Evolutionary conservation across 495 filamentous ascomycete genomes (phyloP).

Genomic region (Darksidea phi): DNA sequence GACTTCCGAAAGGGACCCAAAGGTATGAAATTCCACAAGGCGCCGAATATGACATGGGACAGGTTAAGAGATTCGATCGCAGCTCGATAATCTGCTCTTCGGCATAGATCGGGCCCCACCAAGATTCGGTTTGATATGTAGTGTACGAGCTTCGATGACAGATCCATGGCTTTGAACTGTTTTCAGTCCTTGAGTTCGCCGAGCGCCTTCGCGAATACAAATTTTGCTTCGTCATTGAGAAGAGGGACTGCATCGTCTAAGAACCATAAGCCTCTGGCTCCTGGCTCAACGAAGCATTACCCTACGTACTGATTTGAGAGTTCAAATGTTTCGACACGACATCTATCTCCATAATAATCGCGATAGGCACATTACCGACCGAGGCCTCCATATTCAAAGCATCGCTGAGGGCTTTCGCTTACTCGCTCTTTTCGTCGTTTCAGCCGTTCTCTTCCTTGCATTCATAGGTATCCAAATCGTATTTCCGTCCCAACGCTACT

Average conservation of each 20-base stretch:
- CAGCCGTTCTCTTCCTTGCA: not conserved
- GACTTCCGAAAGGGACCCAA: constrained; percentile 9
- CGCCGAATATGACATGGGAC: constrained; percentile 13
- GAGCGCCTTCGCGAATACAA: constrained; percentile 8
- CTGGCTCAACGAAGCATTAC: not conserved
- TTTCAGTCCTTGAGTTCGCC: constrained; percentile 7
- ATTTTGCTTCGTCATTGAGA: constrained; percentile 6
- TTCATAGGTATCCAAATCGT: constrained; percentile 5
- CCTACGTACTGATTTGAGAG: constrained; percentile 3
- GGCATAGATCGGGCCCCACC: constrained; percentile 11
- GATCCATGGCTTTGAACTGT: constrained; percentile 1
- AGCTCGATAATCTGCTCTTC: constrained; percentile 4
- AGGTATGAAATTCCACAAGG: constrained; percentile 11
- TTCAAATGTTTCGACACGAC: constrained; percentile 13
- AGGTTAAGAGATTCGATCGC: constrained; percentile 10
- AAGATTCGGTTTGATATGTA: constrained; percentile 19
- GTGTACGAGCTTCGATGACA: constrained; percentile 15
- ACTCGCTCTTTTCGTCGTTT: no score
- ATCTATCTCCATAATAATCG: constrained; percentile 19
- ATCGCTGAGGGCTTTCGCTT: constrained; percentile 15
- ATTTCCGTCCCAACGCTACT: constrained; percentile 55
- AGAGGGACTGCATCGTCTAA: constrained; percentile 2
- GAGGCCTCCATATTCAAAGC: constrained; percentile 18
- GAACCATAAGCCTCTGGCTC: not conserved
- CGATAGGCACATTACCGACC: constrained; percentile 8